Evolutionary conservation across 2,329 filamentous ascomycete genomes (phyloP), one percentile per base, ranked within the genome.

Genomic region (Tolypocladium amazonense): DNA sequence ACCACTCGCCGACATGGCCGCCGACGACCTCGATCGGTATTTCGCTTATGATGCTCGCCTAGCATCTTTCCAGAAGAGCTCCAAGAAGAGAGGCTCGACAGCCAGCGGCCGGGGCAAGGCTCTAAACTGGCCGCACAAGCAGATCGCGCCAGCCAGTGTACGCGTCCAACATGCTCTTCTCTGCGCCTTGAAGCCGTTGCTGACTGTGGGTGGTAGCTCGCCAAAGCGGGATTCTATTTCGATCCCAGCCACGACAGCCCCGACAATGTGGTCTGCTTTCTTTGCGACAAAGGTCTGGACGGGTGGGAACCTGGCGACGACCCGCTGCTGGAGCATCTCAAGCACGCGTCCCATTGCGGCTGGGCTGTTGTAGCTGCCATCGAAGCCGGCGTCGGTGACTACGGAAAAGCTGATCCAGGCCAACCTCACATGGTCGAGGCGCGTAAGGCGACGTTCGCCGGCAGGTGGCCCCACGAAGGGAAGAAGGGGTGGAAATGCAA

Each of bases 401-500:
- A 86, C 59, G 80, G 77, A 57, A 79, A 87, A 65, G 85, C 90
- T 63, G 89, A 97, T 68, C 94, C 94, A 0, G 83, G 85, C 58
- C 82, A 85, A 58, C 77, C 86, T 8, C 77, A 81, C 59, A 88
- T 97, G 80, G 76, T 87, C 45, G 85, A 88, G 56, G 93, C 93
- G 35, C 84, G 94, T 66, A 86, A 85, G 69, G 85, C 85, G 27
- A 99, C 94, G 0, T 99, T 97, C 73, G 84, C 80, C n/a, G 83
- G 83, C 18, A 81, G 81, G 65, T 99, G 94, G 94, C 92, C 92
- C 0, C 90, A 99, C 67, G 92, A 99, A 64, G 79, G 79, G 2
- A 96, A 94, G 76, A 87, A 87, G 69, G 90, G 88, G 7, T 96
- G 92, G 92, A 86, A 89, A 64, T 95, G 90, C 76, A 95, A 94